Evolutionary conservation across 257 asterid genomes (phyloP), one percentile per base, ranked within the genome.

Genomic region (Nicotiana attenuata): DNA sequence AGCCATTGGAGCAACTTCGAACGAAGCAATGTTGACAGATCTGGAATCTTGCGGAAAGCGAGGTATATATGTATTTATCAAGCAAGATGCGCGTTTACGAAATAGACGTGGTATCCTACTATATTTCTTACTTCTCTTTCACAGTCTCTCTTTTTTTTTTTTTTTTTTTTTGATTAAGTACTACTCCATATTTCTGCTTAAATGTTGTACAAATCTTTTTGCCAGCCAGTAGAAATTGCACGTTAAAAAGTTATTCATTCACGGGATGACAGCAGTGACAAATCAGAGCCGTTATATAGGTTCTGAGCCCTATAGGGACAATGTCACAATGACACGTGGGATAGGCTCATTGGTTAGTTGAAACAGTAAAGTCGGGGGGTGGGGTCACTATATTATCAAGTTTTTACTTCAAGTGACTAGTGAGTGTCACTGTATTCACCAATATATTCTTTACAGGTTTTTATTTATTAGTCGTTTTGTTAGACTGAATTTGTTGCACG

Each of bases 1-100:
- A 85, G 94, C 96, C 99, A 95, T 95, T 9, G 0, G 50, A 41
- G 50, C 50, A 11, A 15, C 19, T 52, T 10, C 19, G 17, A 56
- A 17, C 26, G 50, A 41, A 15, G 15, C 15, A 50, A 50, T 26
- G 56, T 35, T 2, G 16, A 8, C 63, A 75, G 80, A 75, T 75
- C 80, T 75, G 79, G 8, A 73, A 75, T 75, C 63, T 50, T 17
- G 41, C 53, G 17, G 61, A 26, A 24, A 13, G 26, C 8, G 63
- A 28, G 64, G 33, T 24, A 75, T 45, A n/a, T 73, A 14, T 22
- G 33, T 29, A 22, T 11, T 22, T 22, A 13, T 13, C 11, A 41
- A 41, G 11, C 50, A 41, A 41, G 50, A 41, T 9, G 50, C 50
- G 50, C 50, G 50, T 45, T 45, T 41, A 45, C 22, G 20, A 45